These are phyloP conservation scores for Nannochloropsis salina DNA, from an alignment of 108 stramenopile species.

Conservation along the genomic window DNA sequence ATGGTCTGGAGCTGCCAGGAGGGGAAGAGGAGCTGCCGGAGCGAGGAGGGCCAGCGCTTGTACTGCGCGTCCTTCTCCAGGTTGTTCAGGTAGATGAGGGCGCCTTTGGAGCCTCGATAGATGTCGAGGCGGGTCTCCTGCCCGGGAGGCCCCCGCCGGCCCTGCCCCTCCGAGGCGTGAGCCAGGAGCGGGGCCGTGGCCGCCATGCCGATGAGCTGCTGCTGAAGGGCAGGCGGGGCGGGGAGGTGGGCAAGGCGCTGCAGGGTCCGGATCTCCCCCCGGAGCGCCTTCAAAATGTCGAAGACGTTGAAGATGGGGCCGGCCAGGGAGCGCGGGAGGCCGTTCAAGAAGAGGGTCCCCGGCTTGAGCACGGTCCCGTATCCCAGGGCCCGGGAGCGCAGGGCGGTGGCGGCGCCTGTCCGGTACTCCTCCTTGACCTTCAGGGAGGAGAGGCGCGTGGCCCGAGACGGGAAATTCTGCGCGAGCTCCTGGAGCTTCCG, in stretches of 20 bases:
- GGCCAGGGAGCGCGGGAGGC: slow-evolving; percentile 31
- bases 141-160: not conserved
- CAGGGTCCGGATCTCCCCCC: slow-evolving; percentile 34
- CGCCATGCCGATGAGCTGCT: not conserved
- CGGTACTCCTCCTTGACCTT: slow-evolving; percentile 40
- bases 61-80: slow-evolving; percentile 54
- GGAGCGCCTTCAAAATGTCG: slow-evolving; percentile 36
- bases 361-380: not conserved
- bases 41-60: slow-evolving; percentile 35
- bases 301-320: slow-evolving; percentile 55
- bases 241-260: slow-evolving; percentile 22
- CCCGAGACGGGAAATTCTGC: slow-evolving; percentile 48
- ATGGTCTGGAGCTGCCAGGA: slow-evolving; percentile 49
- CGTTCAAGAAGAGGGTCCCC: slow-evolving; percentile 50
- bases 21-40: slow-evolving; percentile 46
- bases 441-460: slow-evolving; percentile 35
- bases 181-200: not conserved
- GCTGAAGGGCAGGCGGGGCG: not conserved
- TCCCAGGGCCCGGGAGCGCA: not conserved
- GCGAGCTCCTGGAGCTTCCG: slow-evolving; percentile 34
- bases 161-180: not conserved
- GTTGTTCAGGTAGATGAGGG: slow-evolving; percentile 56
- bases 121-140: slow-evolving; percentile 31
- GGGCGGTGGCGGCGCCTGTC: slow-evolving; percentile 25
- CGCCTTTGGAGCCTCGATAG: slow-evolving; percentile 24